phyloP scores from a whole-genome alignment of 2,329 filamentous ascomycete species.

The Mariannaea sp. region DNA sequence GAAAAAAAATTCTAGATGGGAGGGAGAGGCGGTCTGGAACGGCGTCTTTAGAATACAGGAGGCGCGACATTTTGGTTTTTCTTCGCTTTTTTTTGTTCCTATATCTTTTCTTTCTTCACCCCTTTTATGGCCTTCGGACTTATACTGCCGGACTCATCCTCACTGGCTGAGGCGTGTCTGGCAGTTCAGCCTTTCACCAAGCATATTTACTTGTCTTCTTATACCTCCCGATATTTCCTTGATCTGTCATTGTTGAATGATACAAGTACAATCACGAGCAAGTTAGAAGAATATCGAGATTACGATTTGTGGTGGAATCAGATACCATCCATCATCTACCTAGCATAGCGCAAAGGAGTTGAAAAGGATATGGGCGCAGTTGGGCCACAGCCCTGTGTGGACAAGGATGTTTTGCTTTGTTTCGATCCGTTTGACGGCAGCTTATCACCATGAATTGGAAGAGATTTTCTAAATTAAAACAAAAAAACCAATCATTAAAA shows the following conservation, averaged over 20 bases:
- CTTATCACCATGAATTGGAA: conserved; percentile 24
- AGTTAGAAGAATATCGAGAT: conserved; percentile 10
- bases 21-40: background rate
- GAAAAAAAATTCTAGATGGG: background rate
- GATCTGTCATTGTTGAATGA: conserved; percentile 6
- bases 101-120: background rate
- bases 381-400: conserved; percentile 20
- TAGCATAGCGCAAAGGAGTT: conserved; percentile 32
- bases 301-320: conserved; percentile 27
- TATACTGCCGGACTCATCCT: no score
- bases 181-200: conserved; percentile 1
- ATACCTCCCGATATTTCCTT: background rate
- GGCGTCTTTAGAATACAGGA: background rate
- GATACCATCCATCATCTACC: conserved; percentile 31
- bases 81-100: background rate
- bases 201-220: background rate
- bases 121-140: no score
- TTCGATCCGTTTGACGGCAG: background rate
- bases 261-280: background rate
- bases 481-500: conserved; percentile 19
- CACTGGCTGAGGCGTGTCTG: conserved; percentile 12
- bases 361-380: conserved; percentile 22
- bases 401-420: conserved; percentile 10
- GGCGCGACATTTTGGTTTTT: background rate
- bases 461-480: no score